These are phyloP conservation scores for Alternaria longipes DNA, from an alignment of 2,329 filamentous ascomycete genomes.

Conservation along the genomic window DNA sequence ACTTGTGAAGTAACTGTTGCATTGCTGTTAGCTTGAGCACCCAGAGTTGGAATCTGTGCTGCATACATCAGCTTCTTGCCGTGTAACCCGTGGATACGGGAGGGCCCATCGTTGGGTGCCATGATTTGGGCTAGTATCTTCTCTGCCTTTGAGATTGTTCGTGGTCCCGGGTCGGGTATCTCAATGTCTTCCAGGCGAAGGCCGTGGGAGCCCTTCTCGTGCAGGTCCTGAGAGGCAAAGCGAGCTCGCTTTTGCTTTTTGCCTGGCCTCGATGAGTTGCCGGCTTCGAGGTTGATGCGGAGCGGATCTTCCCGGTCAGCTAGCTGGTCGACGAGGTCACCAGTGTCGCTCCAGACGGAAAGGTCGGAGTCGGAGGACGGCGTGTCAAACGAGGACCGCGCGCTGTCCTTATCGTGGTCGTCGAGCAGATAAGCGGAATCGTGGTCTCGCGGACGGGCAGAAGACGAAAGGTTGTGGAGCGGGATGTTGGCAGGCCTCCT, in stretches of 20 bases:
- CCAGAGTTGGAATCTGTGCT: neutral
- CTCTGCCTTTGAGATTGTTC: slow-evolving; percentile 71
- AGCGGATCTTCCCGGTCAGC: slow-evolving; percentile 84
- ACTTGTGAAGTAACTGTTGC: slow-evolving; percentile 86
- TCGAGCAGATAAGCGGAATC: slow-evolving; percentile 52
- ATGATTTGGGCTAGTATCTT: slow-evolving; percentile 83
- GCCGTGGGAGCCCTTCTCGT: slow-evolving; percentile 55
- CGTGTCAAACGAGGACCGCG: slow-evolving; percentile 63
- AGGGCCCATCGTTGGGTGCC: slow-evolving; percentile 74
- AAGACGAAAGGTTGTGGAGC: slow-evolving; percentile 74
- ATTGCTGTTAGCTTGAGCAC: slow-evolving; percentile 17
- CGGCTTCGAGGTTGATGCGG: slow-evolving; percentile 73
- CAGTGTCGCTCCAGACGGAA: slow-evolving; percentile 91
- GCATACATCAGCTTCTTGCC: slow-evolving; percentile 91
- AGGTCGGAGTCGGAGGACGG: slow-evolving; percentile 72
- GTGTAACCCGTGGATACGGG: slow-evolving; percentile 88
- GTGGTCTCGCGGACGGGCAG: slow-evolving; percentile 51
- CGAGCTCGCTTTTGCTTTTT: slow-evolving; percentile 71
- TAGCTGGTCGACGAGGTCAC: slow-evolving; percentile 91
- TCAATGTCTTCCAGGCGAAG: slow-evolving; percentile 77
- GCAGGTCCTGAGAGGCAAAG: slow-evolving; percentile 64
- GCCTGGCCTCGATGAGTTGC: slow-evolving; percentile 59
- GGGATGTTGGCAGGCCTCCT: slow-evolving; percentile 86
- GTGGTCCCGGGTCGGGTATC: slow-evolving; percentile 74
- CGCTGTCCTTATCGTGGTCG: slow-evolving; percentile 61